Conservation (phyloP, 208 protist genomes). For the Leishmania tarentolae region DNA sequence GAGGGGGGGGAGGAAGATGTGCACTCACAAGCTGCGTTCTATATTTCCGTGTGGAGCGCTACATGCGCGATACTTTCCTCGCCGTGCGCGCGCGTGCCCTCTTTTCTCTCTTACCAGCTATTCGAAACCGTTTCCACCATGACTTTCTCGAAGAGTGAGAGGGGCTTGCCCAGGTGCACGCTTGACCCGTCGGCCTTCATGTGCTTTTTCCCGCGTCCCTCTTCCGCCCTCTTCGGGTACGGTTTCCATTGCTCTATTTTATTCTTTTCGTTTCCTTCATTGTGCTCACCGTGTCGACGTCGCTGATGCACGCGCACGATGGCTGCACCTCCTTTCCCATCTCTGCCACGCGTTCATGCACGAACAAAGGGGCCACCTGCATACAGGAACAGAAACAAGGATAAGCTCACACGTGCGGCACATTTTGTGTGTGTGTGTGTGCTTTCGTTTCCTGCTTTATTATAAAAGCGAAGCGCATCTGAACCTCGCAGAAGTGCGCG, state of each 20-base stretch:
- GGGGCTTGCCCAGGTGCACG: background rate
- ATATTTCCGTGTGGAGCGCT: background rate
- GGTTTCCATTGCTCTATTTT: background rate
- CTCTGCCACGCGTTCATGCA: background rate
- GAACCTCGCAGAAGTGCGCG: background rate
- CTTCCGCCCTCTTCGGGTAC: background rate
- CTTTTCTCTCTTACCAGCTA: background rate
- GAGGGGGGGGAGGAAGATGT: background rate
- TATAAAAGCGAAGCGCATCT: background rate
- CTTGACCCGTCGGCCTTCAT: background rate
- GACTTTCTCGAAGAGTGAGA: no score
- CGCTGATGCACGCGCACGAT: background rate
- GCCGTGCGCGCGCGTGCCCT: background rate
- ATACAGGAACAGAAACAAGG: background rate
- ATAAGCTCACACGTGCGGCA: background rate
- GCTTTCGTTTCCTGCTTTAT: background rate
- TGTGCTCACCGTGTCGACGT: background rate
- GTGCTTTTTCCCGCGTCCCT: background rate
- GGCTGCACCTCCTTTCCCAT: background rate
- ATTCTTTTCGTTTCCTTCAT: background rate
- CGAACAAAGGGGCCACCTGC: background rate
- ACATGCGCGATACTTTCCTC: background rate
- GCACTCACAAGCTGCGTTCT: background rate
- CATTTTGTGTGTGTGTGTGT: background rate
- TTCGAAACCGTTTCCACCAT: background rate